A percentile compares a stretch with the other conserved stretches of the same genome.
phyloP scores from a whole-genome alignment of 495 filamentous ascomycete genomes.

The Clohesyomyces aquaticus region DNA sequence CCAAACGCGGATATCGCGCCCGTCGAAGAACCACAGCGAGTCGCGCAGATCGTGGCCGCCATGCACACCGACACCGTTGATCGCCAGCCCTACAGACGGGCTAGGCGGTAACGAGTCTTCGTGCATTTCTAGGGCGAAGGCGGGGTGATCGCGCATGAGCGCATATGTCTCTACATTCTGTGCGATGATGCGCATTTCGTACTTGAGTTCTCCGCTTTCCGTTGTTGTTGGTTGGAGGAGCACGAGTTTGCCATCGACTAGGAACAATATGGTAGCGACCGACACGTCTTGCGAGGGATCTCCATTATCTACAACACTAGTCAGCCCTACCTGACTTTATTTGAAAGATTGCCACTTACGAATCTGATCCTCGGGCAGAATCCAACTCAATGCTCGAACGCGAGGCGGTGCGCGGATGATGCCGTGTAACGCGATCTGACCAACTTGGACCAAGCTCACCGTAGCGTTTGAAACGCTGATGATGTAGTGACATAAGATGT shows the following conservation, averaged over 20 bases:
- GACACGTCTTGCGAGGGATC: slow-evolving; percentile 96
- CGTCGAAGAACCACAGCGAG: slow-evolving; percentile 95
- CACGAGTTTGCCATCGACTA: slow-evolving; percentile 95
- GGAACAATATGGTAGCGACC: slow-evolving; percentile 88
- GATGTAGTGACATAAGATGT: slow-evolving; percentile 92
- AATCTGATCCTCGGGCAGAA: slow-evolving; percentile 88
- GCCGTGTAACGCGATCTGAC: slow-evolving; percentile 94
- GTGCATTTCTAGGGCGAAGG: slow-evolving; percentile 42
- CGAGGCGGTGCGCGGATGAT: slow-evolving; percentile 92
- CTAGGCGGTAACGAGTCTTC: slow-evolving; percentile 55
- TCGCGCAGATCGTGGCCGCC: slow-evolving; percentile 73
- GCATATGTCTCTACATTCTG: slow-evolving; percentile 95
- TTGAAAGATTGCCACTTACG: slow-evolving; percentile 52
- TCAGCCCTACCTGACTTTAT: neutral
- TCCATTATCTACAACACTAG: slow-evolving; percentile 64
- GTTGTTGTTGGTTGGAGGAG: slow-evolving; percentile 82
- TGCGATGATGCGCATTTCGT: slow-evolving; percentile 96
- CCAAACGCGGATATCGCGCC: slow-evolving; percentile 79
- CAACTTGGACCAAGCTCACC: slow-evolving; percentile 84
- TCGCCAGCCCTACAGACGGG: slow-evolving; percentile 55
- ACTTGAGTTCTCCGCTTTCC: slow-evolving; percentile 80
- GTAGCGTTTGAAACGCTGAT: slow-evolving; percentile 68
- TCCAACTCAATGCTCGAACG: slow-evolving; percentile 93
- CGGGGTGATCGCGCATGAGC: slow-evolving; percentile 82
- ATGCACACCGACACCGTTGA: slow-evolving; percentile 53